A percentile compares a stretch with the other conserved stretches of the same genome.
Conservation (phyloP, 1,139 yeast genomes). For the Candida sanyaensis region DNA sequence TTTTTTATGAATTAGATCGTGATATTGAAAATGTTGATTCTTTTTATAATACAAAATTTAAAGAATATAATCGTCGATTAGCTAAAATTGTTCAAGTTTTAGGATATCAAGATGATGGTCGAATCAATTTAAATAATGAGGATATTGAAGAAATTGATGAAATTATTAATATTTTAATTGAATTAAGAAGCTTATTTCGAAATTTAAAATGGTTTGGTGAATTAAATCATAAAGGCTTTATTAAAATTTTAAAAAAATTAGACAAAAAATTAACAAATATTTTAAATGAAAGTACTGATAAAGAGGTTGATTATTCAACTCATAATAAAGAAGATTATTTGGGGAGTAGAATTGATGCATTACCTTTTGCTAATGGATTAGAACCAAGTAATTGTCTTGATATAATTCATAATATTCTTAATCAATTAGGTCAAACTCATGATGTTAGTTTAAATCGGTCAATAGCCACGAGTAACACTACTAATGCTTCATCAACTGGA, state of each 20-base stretch:
- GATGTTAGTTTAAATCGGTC: constrained; percentile 12
- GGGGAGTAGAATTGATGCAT: constrained; percentile 67
- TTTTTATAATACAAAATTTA: constrained; percentile 70
- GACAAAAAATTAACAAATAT: constrained; percentile 68
- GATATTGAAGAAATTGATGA: constrained; percentile 74
- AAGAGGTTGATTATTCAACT: constrained; percentile 43
- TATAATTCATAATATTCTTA: constrained; percentile 56
- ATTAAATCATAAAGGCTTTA: constrained; percentile 85
- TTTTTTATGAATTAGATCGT: constrained; percentile 78
- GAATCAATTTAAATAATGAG: constrained; percentile 34
- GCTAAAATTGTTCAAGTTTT: constrained; percentile 43
- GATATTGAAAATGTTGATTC: constrained; percentile 81
- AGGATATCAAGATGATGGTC: constrained; percentile 28
- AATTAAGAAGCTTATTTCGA: constrained; percentile 73
- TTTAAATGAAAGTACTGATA: constrained; percentile 12
- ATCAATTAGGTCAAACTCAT: constrained; percentile 28
- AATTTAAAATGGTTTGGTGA: constrained; percentile 94
- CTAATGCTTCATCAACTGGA: background rate
- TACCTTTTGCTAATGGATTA: constrained; percentile 74
- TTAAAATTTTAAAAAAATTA: constrained; percentile 84
- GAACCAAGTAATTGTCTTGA: constrained; percentile 58
- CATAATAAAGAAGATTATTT: constrained; percentile 68
- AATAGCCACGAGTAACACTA: background rate
- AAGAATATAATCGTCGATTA: constrained; percentile 74
- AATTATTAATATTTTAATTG: constrained; percentile 71